Percentiles rank a stretch among this genome's conserved stretches.
phyloP scores from a whole-genome alignment of 2,329 filamentous ascomycete genomes.

The Pseudogymnoascus sp. region DNA sequence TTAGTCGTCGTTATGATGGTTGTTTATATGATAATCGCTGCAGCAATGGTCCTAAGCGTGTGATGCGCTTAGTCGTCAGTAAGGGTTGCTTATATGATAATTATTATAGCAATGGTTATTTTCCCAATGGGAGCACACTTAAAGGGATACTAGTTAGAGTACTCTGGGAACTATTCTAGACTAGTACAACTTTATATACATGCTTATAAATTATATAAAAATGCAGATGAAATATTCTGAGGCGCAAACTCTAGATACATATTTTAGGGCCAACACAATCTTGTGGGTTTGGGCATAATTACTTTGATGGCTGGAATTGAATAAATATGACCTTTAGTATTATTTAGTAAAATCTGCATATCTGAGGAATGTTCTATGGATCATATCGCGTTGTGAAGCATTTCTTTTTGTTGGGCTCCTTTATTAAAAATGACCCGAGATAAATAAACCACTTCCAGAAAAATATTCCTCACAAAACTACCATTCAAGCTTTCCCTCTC shows the following conservation, averaged over 20 bases:
- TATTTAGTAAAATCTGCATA: not conserved
- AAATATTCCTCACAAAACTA: not conserved
- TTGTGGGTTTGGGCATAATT: not conserved
- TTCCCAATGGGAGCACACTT: not conserved
- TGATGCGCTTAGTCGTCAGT: not conserved
- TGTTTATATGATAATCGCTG: not conserved
- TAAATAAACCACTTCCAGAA: not conserved
- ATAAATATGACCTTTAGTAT: not conserved
- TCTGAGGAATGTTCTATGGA: not conserved
- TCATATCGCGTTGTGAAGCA: not conserved
- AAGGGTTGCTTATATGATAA: slow-evolving; percentile 3
- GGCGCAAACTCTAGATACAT: not conserved
- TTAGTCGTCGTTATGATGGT: not conserved
- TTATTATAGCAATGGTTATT: not conserved
- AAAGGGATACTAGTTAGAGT: not conserved
- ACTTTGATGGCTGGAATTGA: not conserved
- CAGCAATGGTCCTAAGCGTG: not conserved
- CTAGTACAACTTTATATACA: not conserved
- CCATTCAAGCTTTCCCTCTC: not conserved
- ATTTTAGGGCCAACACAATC: not conserved
- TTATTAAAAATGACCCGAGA: not conserved
- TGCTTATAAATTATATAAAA: not conserved
- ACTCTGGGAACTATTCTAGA: not conserved
- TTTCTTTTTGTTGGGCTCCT: not conserved
- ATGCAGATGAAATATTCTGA: not conserved